Percentiles rank a stretch among this genome's conserved stretches.
phyloP scores from a whole-genome alignment of 2,329 filamentous ascomycete species.

The Lasiodiplodia sp. region DNA sequence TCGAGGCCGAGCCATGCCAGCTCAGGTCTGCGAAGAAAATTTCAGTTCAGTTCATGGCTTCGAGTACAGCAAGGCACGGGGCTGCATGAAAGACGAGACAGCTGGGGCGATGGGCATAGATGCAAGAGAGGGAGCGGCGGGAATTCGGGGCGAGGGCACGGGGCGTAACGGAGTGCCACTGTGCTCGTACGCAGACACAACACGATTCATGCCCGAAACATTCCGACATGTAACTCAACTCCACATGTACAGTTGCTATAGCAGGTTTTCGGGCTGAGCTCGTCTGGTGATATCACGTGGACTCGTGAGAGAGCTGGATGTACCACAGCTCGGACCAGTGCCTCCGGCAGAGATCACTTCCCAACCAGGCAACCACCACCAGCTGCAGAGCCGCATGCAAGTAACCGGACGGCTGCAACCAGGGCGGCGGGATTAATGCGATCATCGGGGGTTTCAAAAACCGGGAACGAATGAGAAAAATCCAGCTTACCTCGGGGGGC shows the following conservation, averaged over 20 bases:
- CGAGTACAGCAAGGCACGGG: neutral
- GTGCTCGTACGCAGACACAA: neutral
- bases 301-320: neutral
- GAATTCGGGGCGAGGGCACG: neutral
- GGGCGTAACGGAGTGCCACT: neutral
- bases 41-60: conserved; percentile 31
- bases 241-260: conserved; percentile 15
- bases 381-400: conserved; percentile 24
- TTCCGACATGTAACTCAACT: conserved; percentile 8
- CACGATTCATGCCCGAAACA: neutral
- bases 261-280: neutral
- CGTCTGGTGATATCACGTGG: conserved; percentile 16
- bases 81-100: neutral
- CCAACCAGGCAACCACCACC: neutral
- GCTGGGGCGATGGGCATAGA: neutral
- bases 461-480: neutral
- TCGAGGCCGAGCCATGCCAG: conserved; percentile 82
- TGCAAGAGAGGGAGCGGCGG: neutral
- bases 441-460: conserved; percentile 13
- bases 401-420: conserved; percentile 13
- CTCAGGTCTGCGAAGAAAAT: conserved; percentile 63
- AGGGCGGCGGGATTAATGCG: conserved; percentile 1
- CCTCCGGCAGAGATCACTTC: conserved; percentile 8
- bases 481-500: conserved; percentile 62
- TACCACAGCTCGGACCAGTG: neutral